Evolutionary conservation across 2,329 filamentous ascomycete genomes (phyloP), one percentile per base, ranked within the genome.

Genomic region (Salinomyces thailandicus): DNA sequence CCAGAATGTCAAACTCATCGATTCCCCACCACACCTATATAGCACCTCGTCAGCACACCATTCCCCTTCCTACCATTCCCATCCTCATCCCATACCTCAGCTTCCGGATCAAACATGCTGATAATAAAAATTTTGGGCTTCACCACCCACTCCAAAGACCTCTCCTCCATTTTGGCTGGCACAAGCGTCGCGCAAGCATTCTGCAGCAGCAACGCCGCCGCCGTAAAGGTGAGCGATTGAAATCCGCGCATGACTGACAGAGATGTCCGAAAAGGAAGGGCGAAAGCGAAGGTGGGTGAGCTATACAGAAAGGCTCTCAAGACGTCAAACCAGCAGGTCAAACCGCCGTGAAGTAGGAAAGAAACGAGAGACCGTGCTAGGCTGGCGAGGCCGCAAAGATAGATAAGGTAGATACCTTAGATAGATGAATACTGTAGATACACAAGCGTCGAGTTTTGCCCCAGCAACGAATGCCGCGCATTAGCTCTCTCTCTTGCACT

Each of bases 61-160:
- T 26, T 26, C n/a, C 9, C 9, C 22, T 26, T 26, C n/a, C n/a
- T n/a, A n/a, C n/a, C n/a, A n/a, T n/a, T n/a, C 14, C 16, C 16
- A 11, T 35, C 13, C 5, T 43, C 45, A 30, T 50, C 51, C 53
- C 52, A 57, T 13, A 74, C 78, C 77, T 85, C 48, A 11, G 47
- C 52, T 29, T 58, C 55, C 1, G 50, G 48, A 3, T 36, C 37
- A 37, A 77, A 77, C 71, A 79, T 74, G 44, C 68, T 74, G 42
- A 80, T 63, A 39, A 29, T 36, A 7, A 31, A 18, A 5, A 79
- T 64, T 46, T 77, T 79, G 7, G 76, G 76, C 16, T 67, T 54
- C 37, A 76, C 40, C 2, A 52, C 44, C 41, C 41, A 51, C 38
- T 54, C 50, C 24, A 50, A 26, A 8, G 41, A 34, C 38, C 52